These are phyloP conservation scores for Erysimum cheiri DNA, from an alignment of 441 rosid species.

Conservation along the genomic window DNA sequence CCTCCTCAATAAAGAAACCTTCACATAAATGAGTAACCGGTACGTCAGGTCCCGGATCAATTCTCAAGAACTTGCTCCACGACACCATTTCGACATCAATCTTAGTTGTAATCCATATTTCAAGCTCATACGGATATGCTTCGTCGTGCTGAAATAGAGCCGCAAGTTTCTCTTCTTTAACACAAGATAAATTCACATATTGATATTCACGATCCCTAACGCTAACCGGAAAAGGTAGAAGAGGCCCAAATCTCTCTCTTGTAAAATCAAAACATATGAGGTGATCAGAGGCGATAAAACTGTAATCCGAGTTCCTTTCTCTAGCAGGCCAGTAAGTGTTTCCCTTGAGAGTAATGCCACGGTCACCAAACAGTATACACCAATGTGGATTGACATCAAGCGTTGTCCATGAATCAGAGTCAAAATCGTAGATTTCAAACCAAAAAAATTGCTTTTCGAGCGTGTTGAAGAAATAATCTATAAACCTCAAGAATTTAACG, in stretches of 20 bases:
- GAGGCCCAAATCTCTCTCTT: neutral
- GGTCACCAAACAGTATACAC: neutral
- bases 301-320: neutral
- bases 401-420: neutral
- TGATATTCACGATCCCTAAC: neutral
- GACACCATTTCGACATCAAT: neutral
- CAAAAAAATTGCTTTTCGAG: neutral
- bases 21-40: neutral
- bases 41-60: neutral
- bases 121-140: neutral
- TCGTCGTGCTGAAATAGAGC: neutral
- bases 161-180: neutral
- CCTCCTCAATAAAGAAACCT: neutral
- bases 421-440: neutral
- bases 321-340: neutral
- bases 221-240: neutral
- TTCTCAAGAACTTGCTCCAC: neutral
- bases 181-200: neutral
- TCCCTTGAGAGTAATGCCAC: neutral
- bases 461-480: neutral
- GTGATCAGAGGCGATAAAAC: neutral
- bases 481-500: neutral
- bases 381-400: constrained; percentile 1
- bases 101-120: neutral
- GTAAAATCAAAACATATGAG: neutral